These are phyloP conservation scores for Trypethelium eluteriae DNA, from an alignment of 495 filamentous ascomycete genomes.

Conservation along the genomic window DNA sequence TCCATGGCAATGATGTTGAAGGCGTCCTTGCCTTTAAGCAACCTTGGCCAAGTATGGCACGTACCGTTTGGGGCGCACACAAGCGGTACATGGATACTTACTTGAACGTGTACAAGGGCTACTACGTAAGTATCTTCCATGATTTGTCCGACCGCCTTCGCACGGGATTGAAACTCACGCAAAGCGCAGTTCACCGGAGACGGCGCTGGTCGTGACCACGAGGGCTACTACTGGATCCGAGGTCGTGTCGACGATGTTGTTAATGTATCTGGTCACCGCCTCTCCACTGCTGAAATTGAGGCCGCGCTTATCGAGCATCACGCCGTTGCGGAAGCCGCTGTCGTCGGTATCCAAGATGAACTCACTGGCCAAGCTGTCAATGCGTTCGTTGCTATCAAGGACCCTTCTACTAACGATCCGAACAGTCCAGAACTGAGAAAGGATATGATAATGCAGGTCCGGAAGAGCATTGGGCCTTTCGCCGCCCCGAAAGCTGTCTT, in stretches of 20 bases:
- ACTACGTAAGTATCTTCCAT: constrained; percentile 63
- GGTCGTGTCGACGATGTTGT: constrained; percentile 98
- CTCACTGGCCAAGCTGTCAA: constrained; percentile 95
- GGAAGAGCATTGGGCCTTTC: constrained; percentile 94
- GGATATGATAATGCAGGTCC: constrained; percentile 87
- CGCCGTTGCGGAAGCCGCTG: constrained; percentile 85
- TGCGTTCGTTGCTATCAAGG: constrained; percentile 91
- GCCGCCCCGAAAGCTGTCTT: constrained; percentile 91
- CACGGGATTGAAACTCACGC: constrained; percentile 16
- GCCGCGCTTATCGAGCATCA: constrained; percentile 89
- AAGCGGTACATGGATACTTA: constrained; percentile 99
- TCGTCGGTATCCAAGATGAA: constrained; percentile 89
- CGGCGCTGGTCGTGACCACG: constrained; percentile 92
- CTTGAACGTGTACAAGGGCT: constrained; percentile 94
- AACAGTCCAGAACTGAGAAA: constrained; percentile 72
- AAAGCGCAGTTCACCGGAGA: constrained; percentile 87
- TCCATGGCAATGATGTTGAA: constrained; percentile 94
- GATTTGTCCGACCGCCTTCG: background rate
- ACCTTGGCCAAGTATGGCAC: constrained; percentile 97
- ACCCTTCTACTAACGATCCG: constrained; percentile 55
- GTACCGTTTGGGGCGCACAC: constrained; percentile 96
- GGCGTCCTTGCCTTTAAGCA: constrained; percentile 97
- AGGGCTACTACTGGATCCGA: constrained; percentile 99
- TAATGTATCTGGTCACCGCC: constrained; percentile 90
- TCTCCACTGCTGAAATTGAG: constrained; percentile 97